Evolutionary conservation across 2,329 filamentous ascomycete genomes (phyloP).

Genomic region (Zymoseptoria brevis): DNA sequence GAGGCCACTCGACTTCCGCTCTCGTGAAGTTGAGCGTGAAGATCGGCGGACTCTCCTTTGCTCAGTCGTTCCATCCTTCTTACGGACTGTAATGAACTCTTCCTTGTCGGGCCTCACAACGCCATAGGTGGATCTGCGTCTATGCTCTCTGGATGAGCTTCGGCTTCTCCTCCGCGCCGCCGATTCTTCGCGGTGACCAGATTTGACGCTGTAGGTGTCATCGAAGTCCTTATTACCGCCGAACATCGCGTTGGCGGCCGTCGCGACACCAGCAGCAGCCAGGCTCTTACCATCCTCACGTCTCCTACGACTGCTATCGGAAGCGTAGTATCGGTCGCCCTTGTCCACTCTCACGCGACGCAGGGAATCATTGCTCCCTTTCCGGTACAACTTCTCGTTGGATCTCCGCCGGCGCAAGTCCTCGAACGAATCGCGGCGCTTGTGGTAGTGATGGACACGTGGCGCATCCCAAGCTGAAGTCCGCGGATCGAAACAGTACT

Average conservation of each 20-base stretch:
- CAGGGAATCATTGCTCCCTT: slow-evolving; percentile 29
- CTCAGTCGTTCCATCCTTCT: slow-evolving; percentile 27
- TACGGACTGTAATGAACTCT: slow-evolving; percentile 23
- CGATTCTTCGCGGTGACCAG: slow-evolving; percentile 40
- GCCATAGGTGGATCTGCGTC: slow-evolving; percentile 24
- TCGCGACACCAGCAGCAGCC: slow-evolving; percentile 46
- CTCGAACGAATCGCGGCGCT: slow-evolving; percentile 25
- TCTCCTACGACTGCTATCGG: slow-evolving; percentile 39
- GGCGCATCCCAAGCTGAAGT: slow-evolving; percentile 51
- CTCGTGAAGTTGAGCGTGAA: slow-evolving; percentile 27
- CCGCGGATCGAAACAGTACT: slow-evolving; percentile 56
- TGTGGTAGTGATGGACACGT: slow-evolving; percentile 50
- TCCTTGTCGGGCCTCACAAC: slow-evolving; percentile 13
- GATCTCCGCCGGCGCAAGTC: slow-evolving; percentile 22
- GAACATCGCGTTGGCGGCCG: slow-evolving; percentile 47
- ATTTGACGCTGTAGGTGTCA: slow-evolving; percentile 53
- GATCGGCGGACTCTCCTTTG: slow-evolving; percentile 13
- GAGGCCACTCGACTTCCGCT: slow-evolving; percentile 20
- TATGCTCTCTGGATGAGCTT: slow-evolving; percentile 26
- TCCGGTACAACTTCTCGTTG: slow-evolving; percentile 18
- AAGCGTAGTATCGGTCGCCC: slow-evolving; percentile 49
- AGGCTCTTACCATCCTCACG: slow-evolving; percentile 37
- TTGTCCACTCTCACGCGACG: slow-evolving; percentile 48
- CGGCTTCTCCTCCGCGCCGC: slow-evolving; percentile 25
- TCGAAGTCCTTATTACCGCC: slow-evolving; percentile 46